These are phyloP conservation scores for Aspergillus udagawae DNA, from an alignment of 2,329 filamentous ascomycete species.

Conservation along the genomic window DNA sequence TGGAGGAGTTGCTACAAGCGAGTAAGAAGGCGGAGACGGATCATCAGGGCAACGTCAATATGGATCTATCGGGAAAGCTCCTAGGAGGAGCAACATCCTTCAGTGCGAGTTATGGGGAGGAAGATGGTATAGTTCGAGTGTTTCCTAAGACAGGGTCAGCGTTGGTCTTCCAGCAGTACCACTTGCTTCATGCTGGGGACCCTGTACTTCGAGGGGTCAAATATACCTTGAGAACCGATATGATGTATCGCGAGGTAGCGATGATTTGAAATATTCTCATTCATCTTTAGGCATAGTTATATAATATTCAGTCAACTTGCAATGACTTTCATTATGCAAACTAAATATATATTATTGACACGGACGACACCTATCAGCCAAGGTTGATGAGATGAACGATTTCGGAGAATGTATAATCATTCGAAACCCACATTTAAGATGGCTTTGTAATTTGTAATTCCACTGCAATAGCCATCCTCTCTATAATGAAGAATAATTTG, in stretches of 20 bases:
- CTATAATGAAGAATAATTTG: neutral
- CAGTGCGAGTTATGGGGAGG: conserved; percentile 28
- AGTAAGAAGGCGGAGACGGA: conserved; percentile 12
- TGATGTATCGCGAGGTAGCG: conserved; percentile 43
- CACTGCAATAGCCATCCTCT: neutral
- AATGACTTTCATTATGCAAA: neutral
- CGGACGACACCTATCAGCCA: neutral
- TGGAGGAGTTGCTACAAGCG: conserved; percentile 22
- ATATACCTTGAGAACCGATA: conserved; percentile 54
- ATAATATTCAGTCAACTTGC: neutral
- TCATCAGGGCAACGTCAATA: conserved; percentile 16
- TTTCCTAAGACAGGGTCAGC: conserved; percentile 50
- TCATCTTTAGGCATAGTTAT: neutral
- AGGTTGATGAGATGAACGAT: neutral
- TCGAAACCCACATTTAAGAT: too few relatives aligned
- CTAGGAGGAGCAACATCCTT: conserved; percentile 55
- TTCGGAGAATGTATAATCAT: neutral
- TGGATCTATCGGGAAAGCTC: conserved; percentile 31
- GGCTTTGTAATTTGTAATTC: neutral
- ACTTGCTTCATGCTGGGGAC: conserved; percentile 52
- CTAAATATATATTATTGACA: neutral
- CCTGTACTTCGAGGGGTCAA: conserved; percentile 52
- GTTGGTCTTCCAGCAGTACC: conserved; percentile 54
- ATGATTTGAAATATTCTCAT: neutral
- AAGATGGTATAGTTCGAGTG: conserved; percentile 37